phyloP scores from a whole-genome alignment of 179 eudicot species.

The Camellia oleifera region DNA sequence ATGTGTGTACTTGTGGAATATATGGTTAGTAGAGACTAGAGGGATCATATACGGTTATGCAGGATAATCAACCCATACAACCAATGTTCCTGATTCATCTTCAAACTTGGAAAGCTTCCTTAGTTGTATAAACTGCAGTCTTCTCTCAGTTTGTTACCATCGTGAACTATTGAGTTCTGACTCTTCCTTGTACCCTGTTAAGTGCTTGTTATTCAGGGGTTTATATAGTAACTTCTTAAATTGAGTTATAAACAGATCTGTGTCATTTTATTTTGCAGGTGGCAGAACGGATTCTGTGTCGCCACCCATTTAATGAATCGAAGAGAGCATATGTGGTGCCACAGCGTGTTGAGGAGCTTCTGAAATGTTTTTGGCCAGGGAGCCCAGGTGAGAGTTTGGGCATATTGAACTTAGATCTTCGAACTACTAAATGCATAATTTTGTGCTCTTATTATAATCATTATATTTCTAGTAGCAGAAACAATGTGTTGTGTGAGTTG shows the following conservation, averaged over 20 bases:
- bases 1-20: no score
- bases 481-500: not conserved
- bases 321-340: constrained; percentile 95
- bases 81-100: no score
- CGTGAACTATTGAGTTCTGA: not conserved
- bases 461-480: not conserved
- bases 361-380: constrained; percentile 91
- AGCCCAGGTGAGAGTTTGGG: constrained; percentile 50
- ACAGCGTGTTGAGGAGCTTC: constrained; percentile 87
- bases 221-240: not conserved
- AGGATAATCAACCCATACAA: no score
- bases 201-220: not conserved
- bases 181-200: not conserved
- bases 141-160: not conserved
- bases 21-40: no score
- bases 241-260: not conserved
- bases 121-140: not conserved
- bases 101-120: no score
- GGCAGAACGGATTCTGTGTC: constrained; percentile 75
- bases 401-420: no score
- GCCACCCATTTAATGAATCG: constrained; percentile 93
- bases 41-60: no score
- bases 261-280: constrained; percentile 31
- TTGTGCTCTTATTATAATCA: not conserved
- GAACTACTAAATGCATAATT: no score